Percentiles rank a stretch among this genome's conserved stretches.
phyloP scores from a whole-genome alignment of 768 basidiomycete species.

The Harrya chromipes region DNA sequence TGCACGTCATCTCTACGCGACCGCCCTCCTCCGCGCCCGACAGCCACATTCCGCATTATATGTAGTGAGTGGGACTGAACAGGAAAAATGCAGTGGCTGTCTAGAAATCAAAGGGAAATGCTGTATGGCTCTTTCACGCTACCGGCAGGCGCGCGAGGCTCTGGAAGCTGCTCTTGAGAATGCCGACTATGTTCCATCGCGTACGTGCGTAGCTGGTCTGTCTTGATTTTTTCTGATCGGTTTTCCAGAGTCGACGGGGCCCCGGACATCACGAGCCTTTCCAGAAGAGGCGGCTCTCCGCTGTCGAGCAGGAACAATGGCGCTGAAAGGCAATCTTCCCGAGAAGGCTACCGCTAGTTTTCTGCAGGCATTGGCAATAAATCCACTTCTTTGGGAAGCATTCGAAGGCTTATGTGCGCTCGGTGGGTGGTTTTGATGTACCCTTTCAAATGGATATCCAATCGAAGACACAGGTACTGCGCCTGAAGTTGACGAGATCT shows the following conservation, averaged over 20 bases:
- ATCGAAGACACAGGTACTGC: conserved; percentile 49
- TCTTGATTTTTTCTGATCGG: conserved; percentile 11
- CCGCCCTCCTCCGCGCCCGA: conserved; percentile 62
- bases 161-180: conserved; percentile 61
- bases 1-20: conserved; percentile 82
- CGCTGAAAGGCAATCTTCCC: conserved; percentile 74
- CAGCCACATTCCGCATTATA: conserved; percentile 74
- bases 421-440: conserved; percentile 45
- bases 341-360: conserved; percentile 73
- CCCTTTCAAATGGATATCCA: conserved; percentile 11
- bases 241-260: conserved; percentile 51
- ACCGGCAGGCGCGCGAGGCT: conserved; percentile 73
- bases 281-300: conserved; percentile 72
- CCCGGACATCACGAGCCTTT: conserved; percentile 53
- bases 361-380: conserved; percentile 62
- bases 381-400: conserved; percentile 90
- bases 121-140: conserved; percentile 66
- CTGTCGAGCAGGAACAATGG: conserved; percentile 74
- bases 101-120: conserved; percentile 77
- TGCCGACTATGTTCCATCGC: conserved; percentile 48
- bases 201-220: conserved; percentile 40
- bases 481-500: conserved; percentile 69
- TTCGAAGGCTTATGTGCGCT: conserved; percentile 82
- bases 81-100: conserved; percentile 68
- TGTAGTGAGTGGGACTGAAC: conserved; percentile 61